Evolutionary conservation across 257 asterid genomes (phyloP).

Genomic region (Primulina huaijiensis): DNA sequence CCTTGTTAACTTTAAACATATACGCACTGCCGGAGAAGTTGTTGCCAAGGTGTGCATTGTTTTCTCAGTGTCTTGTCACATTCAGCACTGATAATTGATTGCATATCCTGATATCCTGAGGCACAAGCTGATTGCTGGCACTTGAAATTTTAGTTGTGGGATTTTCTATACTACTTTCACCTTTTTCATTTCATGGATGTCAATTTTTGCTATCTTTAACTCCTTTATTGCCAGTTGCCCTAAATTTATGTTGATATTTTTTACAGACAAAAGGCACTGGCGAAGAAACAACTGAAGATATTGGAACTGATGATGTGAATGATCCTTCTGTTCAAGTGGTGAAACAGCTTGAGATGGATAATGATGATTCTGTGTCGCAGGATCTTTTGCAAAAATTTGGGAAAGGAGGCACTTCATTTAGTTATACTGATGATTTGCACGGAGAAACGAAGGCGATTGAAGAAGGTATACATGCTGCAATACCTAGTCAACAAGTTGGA

Average conservation of each 20-base stretch:
- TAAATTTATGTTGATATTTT: slow-evolving; percentile 11
- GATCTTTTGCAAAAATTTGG: slow-evolving; percentile 36
- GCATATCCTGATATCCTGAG: neutral
- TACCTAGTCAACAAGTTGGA: slow-evolving; percentile 38
- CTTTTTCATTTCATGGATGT: neutral
- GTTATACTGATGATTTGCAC: slow-evolving; percentile 33
- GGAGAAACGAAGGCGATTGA: slow-evolving; percentile 33
- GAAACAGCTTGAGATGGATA: slow-evolving; percentile 40
- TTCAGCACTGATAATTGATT: neutral
- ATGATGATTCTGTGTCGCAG: slow-evolving; percentile 29
- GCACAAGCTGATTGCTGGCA: neutral
- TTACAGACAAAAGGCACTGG: slow-evolving; percentile 39
- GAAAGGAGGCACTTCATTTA: slow-evolving; percentile 29
- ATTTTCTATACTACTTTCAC: neutral
- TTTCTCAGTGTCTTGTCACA: neutral
- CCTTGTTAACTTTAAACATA: too few relatives aligned
- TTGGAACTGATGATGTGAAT: slow-evolving; percentile 29
- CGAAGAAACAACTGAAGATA: slow-evolving; percentile 33
- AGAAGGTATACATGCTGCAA: slow-evolving; percentile 35
- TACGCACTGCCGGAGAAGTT: neutral
- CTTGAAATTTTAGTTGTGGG: neutral
- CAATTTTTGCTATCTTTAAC: neutral
- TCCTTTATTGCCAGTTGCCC: slow-evolving; percentile 1
- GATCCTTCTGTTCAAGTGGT: slow-evolving; percentile 29
- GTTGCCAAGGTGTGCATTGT: neutral